Evolutionary conservation across 1,139 yeast species (phyloP), one percentile per base, ranked within the genome.

Genomic region (Saccharomyces hybrid): DNA sequence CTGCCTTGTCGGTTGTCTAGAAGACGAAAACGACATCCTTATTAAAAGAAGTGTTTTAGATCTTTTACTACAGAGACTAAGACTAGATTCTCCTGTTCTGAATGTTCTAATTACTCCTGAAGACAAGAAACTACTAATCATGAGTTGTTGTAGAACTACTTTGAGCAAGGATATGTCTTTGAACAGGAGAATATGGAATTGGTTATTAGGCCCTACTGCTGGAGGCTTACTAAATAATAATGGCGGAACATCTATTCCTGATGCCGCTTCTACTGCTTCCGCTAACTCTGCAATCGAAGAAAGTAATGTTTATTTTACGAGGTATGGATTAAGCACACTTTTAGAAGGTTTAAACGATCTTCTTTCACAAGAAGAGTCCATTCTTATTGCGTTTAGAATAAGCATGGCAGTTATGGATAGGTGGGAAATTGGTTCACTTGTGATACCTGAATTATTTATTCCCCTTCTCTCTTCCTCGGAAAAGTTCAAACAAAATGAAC

Each of bases 21-120:
- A 75, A 44, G 79, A 81, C 42, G 81, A 80, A 8, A 81, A 86
- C 57, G 79, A 78, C 61, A 72, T 88, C 2, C 77, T 91, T 11
- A 90, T 90, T 2, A 91, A 89, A 60, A 78, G 99, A 60, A 97
- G 98, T 0, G 89, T 88, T 60, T 81, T 95, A 64, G 99, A 95
- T 64, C 71, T 93, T 29, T 72, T 95, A 52, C 78, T 86, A 49
- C 77, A 83, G 21, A 83, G 84, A 59, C 63, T 91, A 14, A 87
- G 88, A 8, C 73, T 93, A 12, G 78, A 80, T 57, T 80, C 89
- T 12, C 78, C 79, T 0, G 79, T 86, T 0, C 69, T 88, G 16
- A 79, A 78, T 48, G 62, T 69, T 2, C 62, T 80, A 9, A 74
- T 83, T 1, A 71, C 80, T 1, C 63, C 71, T 0, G 72, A 75